A percentile compares a stretch with the other conserved stretches of the same genome.
These are phyloP conservation scores for Fusarium newnesense DNA, from an alignment of 2,329 filamentous ascomycete genomes.

Conservation along the genomic window DNA sequence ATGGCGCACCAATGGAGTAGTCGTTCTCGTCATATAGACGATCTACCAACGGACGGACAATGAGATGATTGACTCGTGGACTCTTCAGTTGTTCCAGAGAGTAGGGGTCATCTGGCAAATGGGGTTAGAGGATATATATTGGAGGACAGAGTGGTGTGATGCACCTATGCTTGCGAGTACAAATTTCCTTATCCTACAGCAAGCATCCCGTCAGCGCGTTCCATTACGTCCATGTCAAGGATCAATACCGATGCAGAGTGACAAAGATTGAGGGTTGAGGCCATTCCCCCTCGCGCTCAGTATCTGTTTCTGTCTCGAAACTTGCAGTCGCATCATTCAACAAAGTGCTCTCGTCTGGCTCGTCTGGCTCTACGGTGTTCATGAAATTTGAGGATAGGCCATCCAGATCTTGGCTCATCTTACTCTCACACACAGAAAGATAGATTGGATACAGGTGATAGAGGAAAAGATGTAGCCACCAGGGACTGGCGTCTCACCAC, in stretches of 20 bases:
- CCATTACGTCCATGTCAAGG: fast-evolving
- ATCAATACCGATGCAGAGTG: background rate
- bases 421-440: background rate
- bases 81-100: constrained; percentile 10
- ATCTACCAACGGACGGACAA: constrained; percentile 5
- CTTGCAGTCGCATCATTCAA: background rate
- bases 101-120: background rate
- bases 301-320: background rate
- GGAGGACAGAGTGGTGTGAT: no score
- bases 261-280: background rate
- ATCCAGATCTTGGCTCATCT: background rate
- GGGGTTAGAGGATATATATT: background rate
- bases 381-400: background rate
- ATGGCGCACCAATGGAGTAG: background rate
- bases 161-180: constrained; percentile 11
- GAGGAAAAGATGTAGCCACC: no score
- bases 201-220: fast-evolving
- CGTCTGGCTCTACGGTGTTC: background rate
- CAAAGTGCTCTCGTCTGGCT: background rate
- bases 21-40: constrained; percentile 5
- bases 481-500: background rate
- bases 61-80: constrained; percentile 5
- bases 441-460: background rate
- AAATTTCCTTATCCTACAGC: background rate
- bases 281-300: background rate